Evolutionary conservation across 2,329 filamentous ascomycete species (phyloP).

Genomic region (Westerdykella ornata): DNA sequence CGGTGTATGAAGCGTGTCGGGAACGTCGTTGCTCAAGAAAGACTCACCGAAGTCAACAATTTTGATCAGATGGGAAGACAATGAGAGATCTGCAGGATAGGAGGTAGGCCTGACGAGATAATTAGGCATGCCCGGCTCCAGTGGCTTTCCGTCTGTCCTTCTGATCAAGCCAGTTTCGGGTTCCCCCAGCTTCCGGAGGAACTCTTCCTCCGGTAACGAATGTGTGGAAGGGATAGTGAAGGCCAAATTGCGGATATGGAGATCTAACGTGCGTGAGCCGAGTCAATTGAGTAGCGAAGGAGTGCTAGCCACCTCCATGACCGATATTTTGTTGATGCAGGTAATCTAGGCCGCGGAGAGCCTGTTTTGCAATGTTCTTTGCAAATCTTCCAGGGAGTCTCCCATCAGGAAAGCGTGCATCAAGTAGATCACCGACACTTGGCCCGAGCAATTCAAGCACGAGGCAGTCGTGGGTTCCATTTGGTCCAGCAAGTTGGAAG

Average conservation of each 20-base stretch:
- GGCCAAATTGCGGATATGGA: conserved; percentile 23
- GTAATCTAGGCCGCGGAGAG: conserved; percentile 13
- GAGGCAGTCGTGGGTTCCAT: conserved; percentile 43
- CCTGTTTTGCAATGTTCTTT: conserved; percentile 30
- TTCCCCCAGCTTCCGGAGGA: conserved; percentile 12
- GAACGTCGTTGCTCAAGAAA: conserved; percentile 19
- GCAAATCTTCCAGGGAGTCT: conserved; percentile 36
- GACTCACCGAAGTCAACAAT: conserved; percentile 38
- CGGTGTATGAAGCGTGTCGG: conserved; percentile 31
- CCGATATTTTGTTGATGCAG: conserved; percentile 19
- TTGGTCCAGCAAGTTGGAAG: conserved; percentile 40
- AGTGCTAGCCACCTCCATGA: conserved; percentile 21
- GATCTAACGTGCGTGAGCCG: conserved; percentile 14
- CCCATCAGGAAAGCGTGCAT: conserved; percentile 25
- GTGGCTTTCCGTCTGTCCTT: conserved; percentile 15
- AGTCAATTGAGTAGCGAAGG: not conserved
- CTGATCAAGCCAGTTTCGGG: conserved; percentile 13
- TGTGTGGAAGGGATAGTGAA: conserved; percentile 18
- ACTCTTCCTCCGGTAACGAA: conserved; percentile 10
- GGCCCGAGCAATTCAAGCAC: conserved; percentile 40
- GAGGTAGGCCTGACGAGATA: conserved; percentile 15
- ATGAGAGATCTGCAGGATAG: conserved; percentile 1
- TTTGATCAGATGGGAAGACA: conserved; percentile 5
- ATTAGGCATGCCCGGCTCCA: conserved; percentile 13
- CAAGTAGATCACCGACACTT: conserved; percentile 35